Base-by-base conservation (phyloP, 192 early-diverging fungal genomes). In the Coemansia nantahalensis region DNA sequence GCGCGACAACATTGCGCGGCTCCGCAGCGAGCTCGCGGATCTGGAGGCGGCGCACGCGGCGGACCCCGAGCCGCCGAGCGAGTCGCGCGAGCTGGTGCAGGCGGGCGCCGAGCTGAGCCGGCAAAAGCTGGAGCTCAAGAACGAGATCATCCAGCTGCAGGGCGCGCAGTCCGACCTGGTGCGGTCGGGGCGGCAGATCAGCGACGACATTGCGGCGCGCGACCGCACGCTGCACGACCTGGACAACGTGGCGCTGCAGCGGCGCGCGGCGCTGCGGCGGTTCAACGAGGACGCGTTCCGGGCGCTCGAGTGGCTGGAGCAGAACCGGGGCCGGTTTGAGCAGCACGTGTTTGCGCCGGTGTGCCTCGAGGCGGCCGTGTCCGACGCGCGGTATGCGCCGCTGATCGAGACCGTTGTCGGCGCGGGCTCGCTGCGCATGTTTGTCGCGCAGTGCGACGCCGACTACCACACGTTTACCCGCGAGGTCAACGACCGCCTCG, bases 381-480 rank as follows among this genome's bases (percentile, higher is more conserved):
- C 76, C 19, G 79, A 93, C 53, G 50, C 69, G 24, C 56, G 51
- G 6, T 85, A 82, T 54, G 86, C 86, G 2, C 48, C 59, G 22
- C 74, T 84, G n/a, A 48, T 97, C 12, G 95, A 97, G 47, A 52
- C 69, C 3, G 46, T 76, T 24, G 58, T 80, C 33, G 38, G 35
- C 13, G 47, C 12, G 39, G 56, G 50, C 51, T 75, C 56, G 47
- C 85, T 54, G 75, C 79, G 92, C 80, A 87, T 78, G 7, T 93
- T 93, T 68, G 84, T 95, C 0, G 84, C 84, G 26, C 86, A 92
- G 59, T 74, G 82, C 19, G 62, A 84, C 44, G 79, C 78, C 24
- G 94, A 97, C 62, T 97, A 97, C 66, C 46, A 80, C 5, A 47
- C 49, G 9, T 75, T 97, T 24, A 84, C 84, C 7, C 52, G 68